A percentile compares a stretch with the other conserved stretches of the same genome.
phyloP scores from a whole-genome alignment of 306 rosid species.

The Citrullus colocynthis region DNA sequence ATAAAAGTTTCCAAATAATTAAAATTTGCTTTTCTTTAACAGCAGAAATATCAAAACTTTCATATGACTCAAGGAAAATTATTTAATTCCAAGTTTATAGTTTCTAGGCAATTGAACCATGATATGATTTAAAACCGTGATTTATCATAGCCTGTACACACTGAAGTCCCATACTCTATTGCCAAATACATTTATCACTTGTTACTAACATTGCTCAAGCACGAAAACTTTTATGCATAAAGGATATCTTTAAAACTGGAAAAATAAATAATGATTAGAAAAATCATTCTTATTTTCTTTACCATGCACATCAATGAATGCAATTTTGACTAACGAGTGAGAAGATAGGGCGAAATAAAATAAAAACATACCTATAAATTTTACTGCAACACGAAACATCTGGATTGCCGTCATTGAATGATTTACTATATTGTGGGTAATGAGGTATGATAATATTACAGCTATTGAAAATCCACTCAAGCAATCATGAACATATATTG shows the following conservation, averaged over 20 bases:
- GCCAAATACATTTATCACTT: not conserved
- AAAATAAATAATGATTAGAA: not conserved
- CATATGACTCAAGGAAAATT: not conserved
- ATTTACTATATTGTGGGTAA: conserved; percentile 33
- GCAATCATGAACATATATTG: conserved; percentile 64
- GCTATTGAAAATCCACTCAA: conserved; percentile 67
- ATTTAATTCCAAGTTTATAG: not conserved
- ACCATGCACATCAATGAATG: not conserved
- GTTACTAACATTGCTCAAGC: not conserved
- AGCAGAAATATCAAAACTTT: not conserved
- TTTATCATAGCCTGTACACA: not conserved
- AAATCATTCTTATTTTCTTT: not conserved
- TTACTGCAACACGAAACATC: conserved; percentile 52
- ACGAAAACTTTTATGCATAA: not conserved
- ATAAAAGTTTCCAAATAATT: not conserved
- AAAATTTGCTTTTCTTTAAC: not conserved
- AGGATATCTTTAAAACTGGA: not conserved
- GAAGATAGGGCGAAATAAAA: conserved; percentile 1
- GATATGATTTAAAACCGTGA: not conserved
- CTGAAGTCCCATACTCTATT: not conserved
- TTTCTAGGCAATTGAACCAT: not conserved
- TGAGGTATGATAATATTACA: conserved; percentile 56
- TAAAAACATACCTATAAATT: conserved; percentile 46
- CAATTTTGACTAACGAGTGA: not conserved
- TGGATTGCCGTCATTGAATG: conserved; percentile 56